Conservation (phyloP, 2,329 filamentous ascomycete genomes). For the Diaporthe citrichinensis region DNA sequence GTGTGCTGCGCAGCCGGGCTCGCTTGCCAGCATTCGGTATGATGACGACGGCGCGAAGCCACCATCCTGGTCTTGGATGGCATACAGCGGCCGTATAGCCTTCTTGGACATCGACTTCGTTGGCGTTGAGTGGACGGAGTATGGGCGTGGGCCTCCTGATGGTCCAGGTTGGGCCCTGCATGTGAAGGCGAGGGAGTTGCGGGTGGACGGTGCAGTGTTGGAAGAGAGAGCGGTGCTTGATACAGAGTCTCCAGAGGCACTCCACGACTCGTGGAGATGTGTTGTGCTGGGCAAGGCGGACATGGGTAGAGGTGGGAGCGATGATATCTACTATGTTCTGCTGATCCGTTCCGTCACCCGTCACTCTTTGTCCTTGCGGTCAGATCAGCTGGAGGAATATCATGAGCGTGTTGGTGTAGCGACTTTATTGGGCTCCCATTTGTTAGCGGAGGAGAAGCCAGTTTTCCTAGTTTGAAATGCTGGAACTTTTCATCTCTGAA, state of each 20-base stretch:
- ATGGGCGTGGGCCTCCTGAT: background rate
- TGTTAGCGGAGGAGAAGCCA: background rate
- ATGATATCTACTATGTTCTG: background rate
- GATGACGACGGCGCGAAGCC: background rate
- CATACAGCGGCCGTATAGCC: background rate
- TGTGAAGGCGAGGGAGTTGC: background rate
- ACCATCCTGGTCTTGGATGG: background rate
- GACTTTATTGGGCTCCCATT: background rate
- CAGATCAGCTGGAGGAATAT: background rate
- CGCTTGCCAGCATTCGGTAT: background rate
- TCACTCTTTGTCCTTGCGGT: background rate
- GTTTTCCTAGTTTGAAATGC: too few relatives aligned
- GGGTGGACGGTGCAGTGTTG: background rate
- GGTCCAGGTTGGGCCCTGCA: background rate
- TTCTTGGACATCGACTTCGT: background rate
- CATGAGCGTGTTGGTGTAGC: background rate
- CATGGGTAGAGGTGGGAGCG: background rate
- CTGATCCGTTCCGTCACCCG: background rate
- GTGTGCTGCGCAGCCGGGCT: background rate
- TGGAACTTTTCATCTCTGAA: too few relatives aligned
- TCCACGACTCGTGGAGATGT: background rate
- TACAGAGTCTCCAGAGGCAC: background rate
- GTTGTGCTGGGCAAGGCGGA: background rate
- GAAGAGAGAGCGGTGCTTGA: background rate
- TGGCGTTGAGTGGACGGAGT: background rate